These are phyloP conservation scores for Jamesozyma hellenica DNA, from an alignment of 805 yeast species.

Conservation along the genomic window DNA sequence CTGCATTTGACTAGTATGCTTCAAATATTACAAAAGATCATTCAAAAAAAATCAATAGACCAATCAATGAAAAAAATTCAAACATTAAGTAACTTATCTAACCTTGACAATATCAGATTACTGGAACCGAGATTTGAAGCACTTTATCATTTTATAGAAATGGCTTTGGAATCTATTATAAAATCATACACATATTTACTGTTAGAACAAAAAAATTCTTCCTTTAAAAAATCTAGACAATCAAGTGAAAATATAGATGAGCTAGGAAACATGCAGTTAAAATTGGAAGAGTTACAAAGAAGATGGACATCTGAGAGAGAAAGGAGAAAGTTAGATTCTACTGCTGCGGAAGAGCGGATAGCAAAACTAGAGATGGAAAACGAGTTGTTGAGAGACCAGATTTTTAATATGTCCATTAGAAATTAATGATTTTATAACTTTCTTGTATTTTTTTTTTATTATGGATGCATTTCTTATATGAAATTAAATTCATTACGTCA, in stretches of 20 bases:
- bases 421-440: background rate
- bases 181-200: slow-evolving; percentile 39
- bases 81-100: slow-evolving; percentile 24
- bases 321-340: slow-evolving; percentile 50
- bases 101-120: slow-evolving; percentile 18
- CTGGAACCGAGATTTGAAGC: slow-evolving; percentile 32
- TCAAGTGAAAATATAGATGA: background rate
- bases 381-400: slow-evolving; percentile 28
- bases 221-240: background rate
- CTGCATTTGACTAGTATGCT: slow-evolving; percentile 42
- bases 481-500: too few species aligned
- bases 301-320: slow-evolving; percentile 68
- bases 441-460: too few species aligned
- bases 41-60: slow-evolving; percentile 49
- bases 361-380: slow-evolving; percentile 49
- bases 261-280: slow-evolving; percentile 32
- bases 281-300: slow-evolving; percentile 52
- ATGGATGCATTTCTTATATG: too few species aligned
- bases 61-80: slow-evolving; percentile 47
- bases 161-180: slow-evolving; percentile 51
- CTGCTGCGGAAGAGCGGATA: slow-evolving; percentile 44
- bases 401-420: slow-evolving; percentile 7
- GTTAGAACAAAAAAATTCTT: slow-evolving; percentile 3
- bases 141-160: slow-evolving; percentile 44
- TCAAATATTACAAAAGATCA: slow-evolving; percentile 40